These are phyloP conservation scores for Lyophyllum atratum DNA, from an alignment of 768 basidiomycete species.

Conservation along the genomic window DNA sequence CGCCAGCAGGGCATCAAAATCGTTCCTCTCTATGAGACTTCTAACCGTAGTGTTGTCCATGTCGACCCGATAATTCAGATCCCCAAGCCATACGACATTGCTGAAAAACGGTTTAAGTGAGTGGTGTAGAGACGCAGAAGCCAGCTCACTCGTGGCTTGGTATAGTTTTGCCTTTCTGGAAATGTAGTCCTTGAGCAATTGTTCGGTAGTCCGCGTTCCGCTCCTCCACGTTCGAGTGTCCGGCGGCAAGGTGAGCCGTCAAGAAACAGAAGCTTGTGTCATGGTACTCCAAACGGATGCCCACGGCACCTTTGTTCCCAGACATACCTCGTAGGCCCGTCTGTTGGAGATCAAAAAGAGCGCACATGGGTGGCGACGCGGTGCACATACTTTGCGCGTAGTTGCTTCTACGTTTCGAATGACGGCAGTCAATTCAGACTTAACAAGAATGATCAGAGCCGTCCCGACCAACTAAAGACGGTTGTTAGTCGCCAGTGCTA, in stretches of 20 bases:
- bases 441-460: conserved; percentile 84
- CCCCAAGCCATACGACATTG: conserved; percentile 91
- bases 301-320: conserved; percentile 96
- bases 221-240: conserved; percentile 86
- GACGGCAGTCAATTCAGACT: conserved; percentile 69
- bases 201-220: conserved; percentile 92
- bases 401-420: conserved; percentile 93
- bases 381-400: conserved; percentile 72
- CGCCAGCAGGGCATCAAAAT: conserved; percentile 72
- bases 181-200: conserved; percentile 81
- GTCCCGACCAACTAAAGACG: conserved; percentile 85
- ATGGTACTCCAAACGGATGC: conserved; percentile 87
- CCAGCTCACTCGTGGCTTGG: conserved; percentile 81
- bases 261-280: conserved; percentile 95
- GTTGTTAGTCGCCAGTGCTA: conserved; percentile 7
- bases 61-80: conserved; percentile 94
- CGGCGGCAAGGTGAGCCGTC: conserved; percentile 96
- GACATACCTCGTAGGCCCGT: conserved; percentile 93
- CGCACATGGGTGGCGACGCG: background rate
- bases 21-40: conserved; percentile 58
- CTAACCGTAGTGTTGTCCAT: conserved; percentile 83
- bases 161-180: conserved; percentile 88
- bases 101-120: conserved; percentile 38
- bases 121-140: background rate
- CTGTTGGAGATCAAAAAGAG: conserved; percentile 33